Base-by-base conservation (phyloP, 139 green algal genomes). In the Volvox reticuliferus region DNA sequence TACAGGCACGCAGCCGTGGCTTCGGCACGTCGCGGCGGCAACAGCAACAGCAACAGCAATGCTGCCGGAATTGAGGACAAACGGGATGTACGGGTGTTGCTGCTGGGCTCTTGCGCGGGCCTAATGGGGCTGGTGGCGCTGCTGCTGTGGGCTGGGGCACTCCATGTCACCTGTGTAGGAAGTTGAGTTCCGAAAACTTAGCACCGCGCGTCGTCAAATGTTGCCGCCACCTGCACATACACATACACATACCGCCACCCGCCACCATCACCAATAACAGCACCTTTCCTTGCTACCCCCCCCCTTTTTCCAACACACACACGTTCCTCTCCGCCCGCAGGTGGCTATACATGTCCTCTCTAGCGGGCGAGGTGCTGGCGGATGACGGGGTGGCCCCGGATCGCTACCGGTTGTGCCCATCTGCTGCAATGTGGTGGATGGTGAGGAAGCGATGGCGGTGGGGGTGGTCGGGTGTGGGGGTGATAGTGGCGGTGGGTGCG, bases 281-380 rank as follows among this genome's bases (percentile, higher is more conserved):
- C n/a, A n/a, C n/a, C n/a, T n/a, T n/a, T n/a, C n/a, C n/a, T n/a
- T n/a, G n/a, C n/a, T n/a, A n/a, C n/a, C n/a, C n/a, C n/a, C n/a
- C n/a, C n/a, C n/a, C n/a, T n/a, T n/a, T n/a, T n/a, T n/a, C n/a
- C n/a, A n/a, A n/a, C n/a, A n/a, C n/a, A n/a, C n/a, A n/a, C n/a
- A n/a, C n/a, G n/a, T n/a, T n/a, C 18, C 26, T 9, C 61, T 30
- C 28, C 21, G 12, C 30, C 13, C 30, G 20, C 88, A 94, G 92
- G 85, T 98, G 96, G 97, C 92, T 98, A 33, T 98, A 98, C 94
- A 78, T 96, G 18, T 95, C 96, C 1, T 95, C 95, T 26, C 81
- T 93, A 0, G 94, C 90, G 67, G 95, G 97, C 73, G 95, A 98
- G 88, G 90, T 94, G 36, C 85, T 98, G 79, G 68, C 69, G 35